A percentile compares a stretch with the other conserved stretches of the same genome.
phyloP scores from a whole-genome alignment of 2,329 filamentous ascomycete species.

The Hypoxylon sp. region DNA sequence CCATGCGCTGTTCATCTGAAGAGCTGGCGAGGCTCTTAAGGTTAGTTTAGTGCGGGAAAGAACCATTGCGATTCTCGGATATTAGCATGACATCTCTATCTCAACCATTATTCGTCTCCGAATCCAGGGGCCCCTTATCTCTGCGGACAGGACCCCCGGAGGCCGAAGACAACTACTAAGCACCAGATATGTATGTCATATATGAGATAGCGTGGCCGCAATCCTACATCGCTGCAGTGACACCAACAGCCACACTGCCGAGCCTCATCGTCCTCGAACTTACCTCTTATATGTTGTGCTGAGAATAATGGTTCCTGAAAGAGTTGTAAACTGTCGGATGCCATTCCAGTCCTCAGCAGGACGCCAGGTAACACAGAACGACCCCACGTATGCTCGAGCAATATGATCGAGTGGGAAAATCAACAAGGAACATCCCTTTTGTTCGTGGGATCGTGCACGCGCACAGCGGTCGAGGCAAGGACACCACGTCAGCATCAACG shows the following conservation, averaged over 20 bases:
- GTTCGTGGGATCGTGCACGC: slow-evolving; percentile 9
- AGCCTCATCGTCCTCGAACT: slow-evolving; percentile 15
- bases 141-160: neutral
- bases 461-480: slow-evolving; percentile 6
- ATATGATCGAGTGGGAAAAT: neutral
- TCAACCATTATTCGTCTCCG: neutral
- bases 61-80: neutral
- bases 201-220: slow-evolving; percentile 7
- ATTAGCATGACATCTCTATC: neutral
- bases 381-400: slow-evolving; percentile 11
- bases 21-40: neutral
- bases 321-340: slow-evolving; percentile 31
- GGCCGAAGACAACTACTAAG: neutral
- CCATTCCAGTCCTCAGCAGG: neutral
- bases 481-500: slow-evolving; percentile 28
- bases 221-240: slow-evolving; percentile 15
- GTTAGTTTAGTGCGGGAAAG: neutral
- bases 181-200: slow-evolving; percentile 5
- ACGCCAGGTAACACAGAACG: slow-evolving; percentile 6
- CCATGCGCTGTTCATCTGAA: neutral
- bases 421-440: neutral
- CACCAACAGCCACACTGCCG: slow-evolving; percentile 27
- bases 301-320: slow-evolving; percentile 33
- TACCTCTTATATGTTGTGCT: neutral
- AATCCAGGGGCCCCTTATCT: neutral